Conservation (phyloP, 225 moss, liverwort and hornwort genomes). For the Pleurozium schreberi region DNA sequence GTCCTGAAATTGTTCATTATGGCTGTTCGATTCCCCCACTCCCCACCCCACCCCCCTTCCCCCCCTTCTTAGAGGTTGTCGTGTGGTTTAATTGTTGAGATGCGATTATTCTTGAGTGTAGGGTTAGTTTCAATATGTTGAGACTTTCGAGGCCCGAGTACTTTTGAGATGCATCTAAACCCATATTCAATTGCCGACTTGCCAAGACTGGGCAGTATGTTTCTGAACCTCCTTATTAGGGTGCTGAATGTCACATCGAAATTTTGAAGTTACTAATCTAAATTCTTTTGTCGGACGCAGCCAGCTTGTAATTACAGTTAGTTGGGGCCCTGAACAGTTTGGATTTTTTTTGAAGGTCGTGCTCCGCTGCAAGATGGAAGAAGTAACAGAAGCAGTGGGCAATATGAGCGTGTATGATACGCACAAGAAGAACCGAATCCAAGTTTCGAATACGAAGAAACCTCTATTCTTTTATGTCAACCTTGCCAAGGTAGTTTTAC, state of each 20-base stretch:
- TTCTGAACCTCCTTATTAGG: background rate
- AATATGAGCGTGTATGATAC: conserved; percentile 42
- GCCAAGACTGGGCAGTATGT: background rate
- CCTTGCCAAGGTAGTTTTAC: conserved; percentile 55
- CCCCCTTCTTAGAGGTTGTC: background rate
- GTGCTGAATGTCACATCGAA: background rate
- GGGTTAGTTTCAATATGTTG: background rate
- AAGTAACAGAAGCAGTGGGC: conserved; percentile 46
- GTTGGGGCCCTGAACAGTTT: background rate
- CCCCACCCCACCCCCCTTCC: background rate
- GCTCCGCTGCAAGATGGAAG: conserved; percentile 35
- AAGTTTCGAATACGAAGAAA: conserved; percentile 80
- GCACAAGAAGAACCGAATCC: conserved; percentile 76
- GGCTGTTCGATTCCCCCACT: background rate
- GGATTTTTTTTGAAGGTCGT: background rate
- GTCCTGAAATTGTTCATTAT: background rate
- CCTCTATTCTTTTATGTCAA: conserved; percentile 75
- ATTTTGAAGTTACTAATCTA: background rate
- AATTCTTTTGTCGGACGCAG: background rate
- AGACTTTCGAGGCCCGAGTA: background rate
- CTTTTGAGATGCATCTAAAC: background rate
- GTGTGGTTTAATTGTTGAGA: background rate
- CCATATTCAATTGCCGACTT: background rate
- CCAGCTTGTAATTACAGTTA: background rate
- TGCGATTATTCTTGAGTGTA: background rate